Evolutionary conservation across 306 rosid species (phyloP).

Genomic region (Cajanus cajan): DNA sequence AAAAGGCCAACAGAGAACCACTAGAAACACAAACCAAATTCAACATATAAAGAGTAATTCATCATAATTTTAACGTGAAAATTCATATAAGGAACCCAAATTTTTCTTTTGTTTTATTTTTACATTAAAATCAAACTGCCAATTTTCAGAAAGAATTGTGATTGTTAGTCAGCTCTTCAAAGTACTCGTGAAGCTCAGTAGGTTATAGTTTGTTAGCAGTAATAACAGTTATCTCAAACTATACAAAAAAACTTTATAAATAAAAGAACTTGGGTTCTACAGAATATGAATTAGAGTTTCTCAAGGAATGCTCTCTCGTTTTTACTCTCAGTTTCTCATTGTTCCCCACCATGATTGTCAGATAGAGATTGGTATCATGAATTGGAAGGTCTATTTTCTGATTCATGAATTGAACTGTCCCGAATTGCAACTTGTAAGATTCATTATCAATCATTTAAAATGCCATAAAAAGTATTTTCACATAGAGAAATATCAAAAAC

Average conservation of each 20-base stretch:
- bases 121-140: background rate
- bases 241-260: background rate
- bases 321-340: background rate
- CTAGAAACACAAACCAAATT: slow-evolving; percentile 1
- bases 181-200: background rate
- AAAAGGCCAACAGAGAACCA: slow-evolving; percentile 15
- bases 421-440: background rate
- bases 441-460: background rate
- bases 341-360: background rate
- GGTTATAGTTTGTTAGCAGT: background rate
- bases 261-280: background rate
- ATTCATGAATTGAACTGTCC: background rate
- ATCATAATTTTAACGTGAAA: background rate
- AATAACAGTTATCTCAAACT: background rate
- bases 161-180: background rate
- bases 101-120: background rate
- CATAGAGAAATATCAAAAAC: background rate
- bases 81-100: background rate
- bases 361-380: background rate
- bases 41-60: slow-evolving; percentile 9
- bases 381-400: background rate
- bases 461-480: background rate
- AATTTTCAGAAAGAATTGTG: background rate
- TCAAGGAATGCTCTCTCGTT: background rate
- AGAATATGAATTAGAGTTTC: background rate